Evolutionary conservation across 2,329 filamentous ascomycete species (phyloP), one percentile per base, ranked within the genome.

Genomic region (Diaporthe citrichinensis): DNA sequence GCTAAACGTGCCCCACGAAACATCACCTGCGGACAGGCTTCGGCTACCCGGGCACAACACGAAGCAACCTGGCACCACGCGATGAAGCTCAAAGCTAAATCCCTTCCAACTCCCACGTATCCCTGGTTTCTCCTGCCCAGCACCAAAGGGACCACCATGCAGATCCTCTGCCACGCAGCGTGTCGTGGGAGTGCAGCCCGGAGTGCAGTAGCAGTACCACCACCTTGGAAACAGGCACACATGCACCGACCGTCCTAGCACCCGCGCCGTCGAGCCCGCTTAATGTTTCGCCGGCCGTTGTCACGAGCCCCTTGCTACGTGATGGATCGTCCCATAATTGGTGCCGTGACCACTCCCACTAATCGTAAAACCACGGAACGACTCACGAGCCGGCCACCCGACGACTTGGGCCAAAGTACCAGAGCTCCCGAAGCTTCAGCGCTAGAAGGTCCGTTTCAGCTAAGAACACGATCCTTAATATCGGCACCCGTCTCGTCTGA

Each of bases 201-300:
- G 61, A 49, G 14, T 25, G 15, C 57, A 39, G n/a, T 20, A 36
- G 20, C 20, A 65, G 49, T 31, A 39, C n/a, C 49, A 28, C 46
- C 65, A 39, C 34, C 34, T 69, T 53, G 65, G 39, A 34, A 39
- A 51, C 65, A 39, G 23, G 31, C 65, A 69, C 49, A 36, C 49
- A 39, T 20, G 9, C 65, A 55, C 65, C 31, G 53, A 10, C 46
- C 31, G 65, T 69, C 65, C 34, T 55, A 82, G 65, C 49, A 41
- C 65, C n/a, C 65, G 46, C 65, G 65, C 65, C 46, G 46, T 25
- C 46, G 65, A 68, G 3, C 65, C 65, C 65, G 49, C 49, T 41
- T 23, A 31, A 68, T 39, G 46, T 53, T 68, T 68, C 65, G 65
- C 46, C 65, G 46, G 23, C 65, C 46, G 20, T 53, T 36, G 46